Percentiles rank a stretch among this genome's conserved stretches.
Evolutionary conservation across 352 stramenopile genomes (phyloP).

Genomic region (Globisporangium lucens): DNA sequence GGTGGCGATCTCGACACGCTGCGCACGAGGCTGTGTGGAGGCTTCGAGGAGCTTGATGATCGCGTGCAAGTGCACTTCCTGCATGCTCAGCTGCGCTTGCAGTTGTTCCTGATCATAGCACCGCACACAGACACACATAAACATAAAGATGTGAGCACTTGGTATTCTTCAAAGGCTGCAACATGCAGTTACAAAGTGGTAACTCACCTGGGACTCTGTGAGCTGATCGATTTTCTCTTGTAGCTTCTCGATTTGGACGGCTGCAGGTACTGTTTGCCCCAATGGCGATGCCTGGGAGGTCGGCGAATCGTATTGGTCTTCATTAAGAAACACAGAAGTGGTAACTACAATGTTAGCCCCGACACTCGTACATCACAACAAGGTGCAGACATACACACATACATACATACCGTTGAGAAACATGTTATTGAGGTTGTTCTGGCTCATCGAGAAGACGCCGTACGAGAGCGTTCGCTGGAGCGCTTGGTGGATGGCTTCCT

Average conservation of each 20-base stretch:
- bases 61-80: constrained; percentile 54
- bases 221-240: constrained; percentile 61
- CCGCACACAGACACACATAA: background rate
- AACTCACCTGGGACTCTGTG: constrained; percentile 44
- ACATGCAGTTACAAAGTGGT: background rate
- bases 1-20: constrained; percentile 11
- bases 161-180: background rate
- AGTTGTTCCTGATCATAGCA: constrained; percentile 33
- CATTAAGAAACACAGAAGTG: constrained; percentile 10
- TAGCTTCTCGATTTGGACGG: constrained; percentile 24
- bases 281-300: constrained; percentile 28
- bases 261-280: constrained; percentile 20
- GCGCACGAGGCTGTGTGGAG: constrained; percentile 15
- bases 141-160: background rate
- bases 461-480: constrained; percentile 49
- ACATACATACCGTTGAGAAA: constrained; percentile 21
- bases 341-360: constrained; percentile 10
- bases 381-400: background rate
- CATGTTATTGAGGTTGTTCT: constrained; percentile 36
- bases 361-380: background rate
- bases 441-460: constrained; percentile 37
- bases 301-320: constrained; percentile 30
- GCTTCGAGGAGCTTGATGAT: constrained; percentile 48
- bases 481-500: constrained; percentile 47
- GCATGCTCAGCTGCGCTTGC: constrained; percentile 47